Conservation (phyloP, 2,329 filamentous ascomycete genomes). For the Diaporthe sp. region DNA sequence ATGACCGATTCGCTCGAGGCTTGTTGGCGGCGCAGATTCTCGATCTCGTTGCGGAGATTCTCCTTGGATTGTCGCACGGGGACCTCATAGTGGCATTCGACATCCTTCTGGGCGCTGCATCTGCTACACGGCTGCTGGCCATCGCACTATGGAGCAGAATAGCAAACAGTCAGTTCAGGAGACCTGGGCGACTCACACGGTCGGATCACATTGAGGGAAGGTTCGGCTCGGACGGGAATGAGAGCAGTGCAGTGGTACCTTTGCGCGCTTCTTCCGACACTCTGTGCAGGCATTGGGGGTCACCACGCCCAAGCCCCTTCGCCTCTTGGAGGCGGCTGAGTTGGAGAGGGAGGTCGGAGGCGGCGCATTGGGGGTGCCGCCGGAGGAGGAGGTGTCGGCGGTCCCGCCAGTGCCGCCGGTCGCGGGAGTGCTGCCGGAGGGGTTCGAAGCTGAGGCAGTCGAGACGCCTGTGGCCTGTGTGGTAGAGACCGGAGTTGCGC, state of each 20-base stretch:
- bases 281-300: conserved; percentile 74
- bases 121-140: conserved; percentile 69
- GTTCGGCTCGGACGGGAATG: not conserved
- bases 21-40: conserved; percentile 67
- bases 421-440: conserved; percentile 23
- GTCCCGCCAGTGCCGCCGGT: conserved; percentile 23
- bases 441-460: conserved; percentile 28
- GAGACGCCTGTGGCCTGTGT: conserved; percentile 31
- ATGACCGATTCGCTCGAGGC: conserved; percentile 69
- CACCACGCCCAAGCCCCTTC: conserved; percentile 68
- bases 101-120: conserved; percentile 67
- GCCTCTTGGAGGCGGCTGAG: conserved; percentile 60
- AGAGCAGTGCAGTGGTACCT: conserved; percentile 56
- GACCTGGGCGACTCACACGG: conserved; percentile 5
- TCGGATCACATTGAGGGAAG: not conserved
- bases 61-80: conserved; percentile 76
- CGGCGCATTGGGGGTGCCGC: conserved; percentile 45
- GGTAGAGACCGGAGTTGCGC: conserved; percentile 27
- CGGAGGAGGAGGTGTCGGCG: conserved; percentile 47
- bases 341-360: conserved; percentile 37
- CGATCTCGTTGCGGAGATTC: conserved; percentile 71
- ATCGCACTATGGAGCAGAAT: conserved; percentile 64
- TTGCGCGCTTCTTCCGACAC: conserved; percentile 73
- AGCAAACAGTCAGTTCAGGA: conserved; percentile 25
- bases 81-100: conserved; percentile 73